Conservation (phyloP, 805 yeast species). For the Wickerhamomyces hampshirensis region DNA sequence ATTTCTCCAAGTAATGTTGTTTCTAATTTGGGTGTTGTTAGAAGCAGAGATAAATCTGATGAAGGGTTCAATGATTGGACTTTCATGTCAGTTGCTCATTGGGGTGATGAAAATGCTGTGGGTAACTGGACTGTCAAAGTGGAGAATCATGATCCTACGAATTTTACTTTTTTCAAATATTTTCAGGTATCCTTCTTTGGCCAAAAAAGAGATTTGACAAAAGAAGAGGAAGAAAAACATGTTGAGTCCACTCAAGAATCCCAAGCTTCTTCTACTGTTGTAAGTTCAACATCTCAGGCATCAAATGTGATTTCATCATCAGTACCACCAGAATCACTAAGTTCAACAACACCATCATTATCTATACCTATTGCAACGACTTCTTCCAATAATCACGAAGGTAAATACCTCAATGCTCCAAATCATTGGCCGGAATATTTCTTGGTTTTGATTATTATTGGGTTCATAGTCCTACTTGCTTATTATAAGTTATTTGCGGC, state of each 20-base stretch:
- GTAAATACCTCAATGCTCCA: constrained; percentile 31
- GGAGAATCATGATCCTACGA: constrained; percentile 34
- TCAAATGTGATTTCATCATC: constrained; percentile 10
- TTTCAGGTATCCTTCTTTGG: constrained; percentile 88
- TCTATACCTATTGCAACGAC: no score
- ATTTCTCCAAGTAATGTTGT: constrained; percentile 70
- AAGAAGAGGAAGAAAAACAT: constrained; percentile 33
- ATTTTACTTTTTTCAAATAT: constrained; percentile 41
- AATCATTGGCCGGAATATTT: constrained; percentile 58
- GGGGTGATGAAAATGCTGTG: constrained; percentile 83
- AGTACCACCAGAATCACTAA: constrained; percentile 4
- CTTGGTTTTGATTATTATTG: constrained; percentile 52
- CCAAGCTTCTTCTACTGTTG: constrained; percentile 1
- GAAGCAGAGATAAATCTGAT: constrained; percentile 51
- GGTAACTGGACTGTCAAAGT: constrained; percentile 85
- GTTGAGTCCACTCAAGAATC: constrained; percentile 6
- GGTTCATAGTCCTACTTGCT: constrained; percentile 43
- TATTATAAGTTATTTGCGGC: constrained; percentile 37
- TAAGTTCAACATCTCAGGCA: constrained; percentile 4
- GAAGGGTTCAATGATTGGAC: constrained; percentile 79
- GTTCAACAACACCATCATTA: constrained; percentile 4
- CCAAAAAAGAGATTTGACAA: constrained; percentile 45
- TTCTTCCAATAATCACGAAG: constrained; percentile 34
- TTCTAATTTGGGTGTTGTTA: constrained; percentile 67
- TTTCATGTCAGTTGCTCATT: constrained; percentile 96